Base-by-base conservation (phyloP, 257 asterid species). In the Capsicum baccatum region DNA sequence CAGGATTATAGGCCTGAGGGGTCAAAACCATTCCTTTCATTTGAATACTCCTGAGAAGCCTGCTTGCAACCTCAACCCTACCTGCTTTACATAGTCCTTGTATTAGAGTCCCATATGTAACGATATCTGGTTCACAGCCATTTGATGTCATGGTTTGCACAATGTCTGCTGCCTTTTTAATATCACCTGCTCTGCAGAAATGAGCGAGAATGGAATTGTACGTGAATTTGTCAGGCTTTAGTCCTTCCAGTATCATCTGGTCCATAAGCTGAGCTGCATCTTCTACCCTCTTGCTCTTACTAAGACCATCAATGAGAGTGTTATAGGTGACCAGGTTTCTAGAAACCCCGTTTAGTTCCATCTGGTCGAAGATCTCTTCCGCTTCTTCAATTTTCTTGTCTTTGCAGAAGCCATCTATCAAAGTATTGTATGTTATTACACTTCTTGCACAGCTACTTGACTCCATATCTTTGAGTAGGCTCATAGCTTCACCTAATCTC, bases 201-300 rank as follows among this genome's bases (percentile, higher is more conserved):
- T 94, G 92, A 0, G 95, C 82, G 39, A 96, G 94, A 83, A 96
- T 84, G 48, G 98, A 92, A 79, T 96, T 96, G 85, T 89, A 96
- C 8, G 98, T 92, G 85, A 92, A 89, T 74, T 90, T 94, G 84
- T 96, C 97, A 14, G 98, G 98, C 83, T 87, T 92, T 63, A 92
- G 57, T 16, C 97, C 98, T 89, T 93, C 99, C 90, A 91, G 89
- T 79, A 94, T 89, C 98, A 96, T 92, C 87, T 92, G 99, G 67
- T 94, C 98, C 97, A 94, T 92, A 19, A 96, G 99, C 90, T 92
- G 90, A 86, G 93, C 86, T 33, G 99, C 98, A 15, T 96, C 98
- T 69, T 93, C 98, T 69, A 94, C 92, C 80, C 97, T 89, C 85
- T 83, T 87, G 84, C 88, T 85, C 90, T 92, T 94, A n/a, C 94